These are phyloP conservation scores for Thraustochytrium sp. DNA, from an alignment of 352 stramenopile genomes.

Conservation along the genomic window DNA sequence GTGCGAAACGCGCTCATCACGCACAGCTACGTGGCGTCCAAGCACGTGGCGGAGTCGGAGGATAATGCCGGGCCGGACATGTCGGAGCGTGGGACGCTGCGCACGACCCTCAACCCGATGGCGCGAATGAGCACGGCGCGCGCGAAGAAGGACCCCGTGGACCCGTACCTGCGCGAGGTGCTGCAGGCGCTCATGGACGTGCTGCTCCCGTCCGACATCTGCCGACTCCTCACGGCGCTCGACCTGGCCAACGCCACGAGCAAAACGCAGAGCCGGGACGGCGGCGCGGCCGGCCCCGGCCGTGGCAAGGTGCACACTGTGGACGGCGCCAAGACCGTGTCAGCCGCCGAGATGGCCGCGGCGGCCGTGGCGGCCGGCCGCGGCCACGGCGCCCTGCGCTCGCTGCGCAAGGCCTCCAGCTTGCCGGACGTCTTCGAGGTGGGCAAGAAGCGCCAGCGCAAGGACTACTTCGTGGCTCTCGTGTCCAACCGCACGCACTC, in stretches of 20 bases:
- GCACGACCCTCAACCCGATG: neutral
- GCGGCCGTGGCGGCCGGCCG: too few species aligned
- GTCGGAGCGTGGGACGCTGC: neutral
- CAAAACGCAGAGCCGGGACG: neutral
- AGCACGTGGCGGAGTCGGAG: conserved; percentile 21
- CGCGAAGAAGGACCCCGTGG: conserved; percentile 16
- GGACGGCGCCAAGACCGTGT: too few species aligned
- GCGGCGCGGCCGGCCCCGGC: neutral
- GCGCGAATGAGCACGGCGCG: neutral
- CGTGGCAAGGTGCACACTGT: too few species aligned
- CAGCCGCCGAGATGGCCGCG: neutral
- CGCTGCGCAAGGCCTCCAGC: neutral
- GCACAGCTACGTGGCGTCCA: conserved; percentile 31
- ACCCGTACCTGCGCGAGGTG: conserved; percentile 4
- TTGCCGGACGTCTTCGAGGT: neutral
- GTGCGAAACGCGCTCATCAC: conserved; percentile 38
- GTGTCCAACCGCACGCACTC: conserved; percentile 34
- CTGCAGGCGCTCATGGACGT: conserved; percentile 35
- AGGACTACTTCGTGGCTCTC: conserved; percentile 20
- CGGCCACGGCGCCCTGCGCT: neutral
- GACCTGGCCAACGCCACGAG: neutral
- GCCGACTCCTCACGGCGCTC: conserved; percentile 7
- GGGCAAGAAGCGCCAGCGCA: conserved; percentile 9
- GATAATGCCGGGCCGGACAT: neutral
- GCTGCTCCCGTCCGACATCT: conserved; percentile 15